Conservation (phyloP, 1,139 yeast species). For the Geotrichum restrictum region DNA sequence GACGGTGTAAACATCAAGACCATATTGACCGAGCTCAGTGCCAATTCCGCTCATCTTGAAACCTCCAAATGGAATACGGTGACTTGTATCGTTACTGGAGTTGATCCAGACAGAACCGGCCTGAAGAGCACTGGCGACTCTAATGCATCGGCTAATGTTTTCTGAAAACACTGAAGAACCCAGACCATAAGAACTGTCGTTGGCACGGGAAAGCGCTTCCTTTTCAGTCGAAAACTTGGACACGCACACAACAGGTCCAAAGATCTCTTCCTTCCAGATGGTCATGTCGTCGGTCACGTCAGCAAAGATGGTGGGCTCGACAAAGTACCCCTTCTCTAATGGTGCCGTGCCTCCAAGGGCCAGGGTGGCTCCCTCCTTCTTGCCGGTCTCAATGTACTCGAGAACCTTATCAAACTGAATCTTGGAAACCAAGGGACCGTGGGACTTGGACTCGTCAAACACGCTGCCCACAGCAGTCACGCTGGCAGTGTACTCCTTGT, state of each 20-base stretch:
- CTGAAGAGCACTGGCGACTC: constrained; percentile 57
- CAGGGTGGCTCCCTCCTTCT: constrained; percentile 62
- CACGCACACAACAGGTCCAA: constrained; percentile 82
- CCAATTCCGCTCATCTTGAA: constrained; percentile 82
- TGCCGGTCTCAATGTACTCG: constrained; percentile 63
- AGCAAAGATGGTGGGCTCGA: constrained; percentile 66
- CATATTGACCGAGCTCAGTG: constrained; percentile 82
- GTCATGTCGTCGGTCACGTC: constrained; percentile 59
- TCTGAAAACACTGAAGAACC: constrained; percentile 79
- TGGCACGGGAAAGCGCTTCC: constrained; percentile 74
- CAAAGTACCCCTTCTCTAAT: constrained; percentile 60
- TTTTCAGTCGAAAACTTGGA: constrained; percentile 65
- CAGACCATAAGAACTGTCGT: constrained; percentile 70
- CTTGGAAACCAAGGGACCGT: constrained; percentile 79
- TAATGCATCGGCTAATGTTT: constrained; percentile 53
- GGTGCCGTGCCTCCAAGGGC: constrained; percentile 49
- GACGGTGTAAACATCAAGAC: constrained; percentile 70
- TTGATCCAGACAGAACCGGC: constrained; percentile 84
- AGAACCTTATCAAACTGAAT: constrained; percentile 65
- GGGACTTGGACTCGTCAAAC: constrained; percentile 48
- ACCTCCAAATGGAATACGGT: constrained; percentile 79
- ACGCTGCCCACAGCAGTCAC: constrained; percentile 45
- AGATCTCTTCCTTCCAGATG: constrained; percentile 68
- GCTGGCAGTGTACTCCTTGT: constrained; percentile 53
- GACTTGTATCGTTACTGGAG: constrained; percentile 75